Evolutionary conservation across 345 rosid genomes (phyloP).

Genomic region (Populus davidiana): DNA sequence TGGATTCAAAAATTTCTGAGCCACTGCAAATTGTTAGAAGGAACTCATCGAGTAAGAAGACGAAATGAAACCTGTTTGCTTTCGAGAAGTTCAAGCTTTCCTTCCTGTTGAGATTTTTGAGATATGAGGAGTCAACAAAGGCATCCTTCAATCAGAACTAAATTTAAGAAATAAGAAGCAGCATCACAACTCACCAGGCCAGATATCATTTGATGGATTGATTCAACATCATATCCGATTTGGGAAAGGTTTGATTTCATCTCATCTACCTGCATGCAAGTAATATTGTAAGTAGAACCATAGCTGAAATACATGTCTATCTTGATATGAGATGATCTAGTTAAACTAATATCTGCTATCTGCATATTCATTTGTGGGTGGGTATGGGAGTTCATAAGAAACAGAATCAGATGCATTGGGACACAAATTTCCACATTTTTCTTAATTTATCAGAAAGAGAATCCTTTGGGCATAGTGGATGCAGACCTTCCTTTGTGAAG

Average conservation of each 20-base stretch:
- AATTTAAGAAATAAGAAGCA: constrained; percentile 2
- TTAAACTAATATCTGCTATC: not conserved
- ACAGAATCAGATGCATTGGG: not conserved
- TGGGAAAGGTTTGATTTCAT: constrained; percentile 70
- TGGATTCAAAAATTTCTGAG: constrained; percentile 1
- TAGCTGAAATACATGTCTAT: not conserved
- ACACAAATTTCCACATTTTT: not conserved
- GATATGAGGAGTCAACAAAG: constrained; percentile 18
- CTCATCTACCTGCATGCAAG: constrained; percentile 55
- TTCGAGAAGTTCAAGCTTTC: constrained; percentile 70
- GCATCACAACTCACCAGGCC: constrained; percentile 62
- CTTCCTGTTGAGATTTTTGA: constrained; percentile 56
- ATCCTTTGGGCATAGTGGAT: not conserved
- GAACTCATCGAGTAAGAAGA: not conserved
- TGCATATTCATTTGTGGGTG: not conserved
- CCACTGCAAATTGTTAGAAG: not conserved
- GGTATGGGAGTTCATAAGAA: not conserved
- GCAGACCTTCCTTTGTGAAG: not conserved
- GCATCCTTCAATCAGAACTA: not conserved
- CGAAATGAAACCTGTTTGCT: constrained; percentile 60
- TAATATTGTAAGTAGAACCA: constrained; percentile 20
- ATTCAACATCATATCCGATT: constrained; percentile 70
- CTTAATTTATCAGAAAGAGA: not conserved
- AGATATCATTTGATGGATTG: constrained; percentile 63
- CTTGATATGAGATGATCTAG: not conserved